Evolutionary conservation across 2,329 filamentous ascomycete genomes (phyloP), one percentile per base, ranked within the genome.

Genomic region (Neonectria punicea): DNA sequence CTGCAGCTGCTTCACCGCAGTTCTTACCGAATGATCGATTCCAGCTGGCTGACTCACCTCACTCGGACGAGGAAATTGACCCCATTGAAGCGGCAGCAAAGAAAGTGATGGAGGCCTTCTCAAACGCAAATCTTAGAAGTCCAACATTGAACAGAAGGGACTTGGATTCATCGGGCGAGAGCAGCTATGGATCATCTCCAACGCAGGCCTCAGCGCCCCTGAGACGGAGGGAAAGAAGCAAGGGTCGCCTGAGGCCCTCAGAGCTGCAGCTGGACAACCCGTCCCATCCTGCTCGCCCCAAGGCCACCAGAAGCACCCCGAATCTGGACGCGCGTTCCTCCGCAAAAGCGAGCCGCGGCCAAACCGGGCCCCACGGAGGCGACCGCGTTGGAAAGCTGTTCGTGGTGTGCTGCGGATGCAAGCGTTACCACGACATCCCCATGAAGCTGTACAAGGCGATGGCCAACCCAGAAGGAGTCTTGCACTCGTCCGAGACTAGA

Each of bases 381-480:
- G 81, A 84, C 11, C 83, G 84, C 1, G 75, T 89, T 13, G 86
- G 86, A 36, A 91, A 90, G 79, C 86, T 90, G 81, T 85, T 91
- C 32, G 88, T 90, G 13, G 84, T 90, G 73, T 91, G 89, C 77
- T 91, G 89, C 78, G 81, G 80, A 61, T 91, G 89, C 82, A 85
- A 84, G 60, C 89, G 86, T 77, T 89, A 87, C 75, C 88, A 90
- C 70, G 89, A 91, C 75, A 86, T 91, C 85, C 89, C 89, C 4
- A 86, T 84, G 55, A 85, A 86, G 60, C 80, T 90, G 22, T 90
- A 90, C 74, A 86, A 89, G 71, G 88, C 86, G 74, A 90, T 90
- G 87, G 85, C 85, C 5, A 85, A 85, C 67, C 87, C 87, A 0
- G 84, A 88, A 51, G 82, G 82, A 4, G 78, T 88, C 13, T 81